Evolutionary conservation across 1,139 yeast genomes (phyloP).

Genomic region (Chernovozyma aurita): DNA sequence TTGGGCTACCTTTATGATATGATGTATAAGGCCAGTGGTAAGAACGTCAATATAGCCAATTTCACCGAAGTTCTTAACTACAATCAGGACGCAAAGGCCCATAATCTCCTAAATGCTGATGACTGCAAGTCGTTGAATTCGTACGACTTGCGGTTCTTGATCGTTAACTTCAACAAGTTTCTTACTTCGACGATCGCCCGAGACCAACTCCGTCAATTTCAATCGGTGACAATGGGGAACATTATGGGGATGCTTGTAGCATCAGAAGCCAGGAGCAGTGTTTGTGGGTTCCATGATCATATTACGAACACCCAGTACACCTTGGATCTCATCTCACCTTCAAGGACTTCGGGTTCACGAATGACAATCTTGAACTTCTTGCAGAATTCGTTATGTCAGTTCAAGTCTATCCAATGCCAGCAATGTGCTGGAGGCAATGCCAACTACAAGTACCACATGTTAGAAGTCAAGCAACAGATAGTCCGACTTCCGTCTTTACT

Average conservation of each 20-base stretch:
- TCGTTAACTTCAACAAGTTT: conserved; percentile 58
- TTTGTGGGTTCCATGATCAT: conserved; percentile 6
- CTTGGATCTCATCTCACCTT: conserved; percentile 2
- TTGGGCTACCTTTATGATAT: conserved; percentile 87
- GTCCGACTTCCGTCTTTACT: conserved; percentile 62
- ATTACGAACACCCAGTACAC: conserved; percentile 1
- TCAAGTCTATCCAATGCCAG: conserved; percentile 14
- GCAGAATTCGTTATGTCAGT: conserved; percentile 14
- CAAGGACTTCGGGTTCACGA: background rate
- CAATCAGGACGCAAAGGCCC: conserved; percentile 39
- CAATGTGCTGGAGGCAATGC: conserved; percentile 12
- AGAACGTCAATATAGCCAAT: conserved; percentile 67
- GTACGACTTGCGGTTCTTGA: conserved; percentile 32
- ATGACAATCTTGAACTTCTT: background rate
- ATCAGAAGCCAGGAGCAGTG: conserved; percentile 4
- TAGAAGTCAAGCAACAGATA: conserved; percentile 49
- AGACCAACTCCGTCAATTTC: background rate
- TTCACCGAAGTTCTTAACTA: conserved; percentile 50
- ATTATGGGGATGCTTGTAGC: background rate
- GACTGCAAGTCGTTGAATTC: conserved; percentile 36
- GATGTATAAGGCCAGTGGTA: conserved; percentile 78
- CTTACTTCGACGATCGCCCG: conserved; percentile 15
- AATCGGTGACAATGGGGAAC: background rate
- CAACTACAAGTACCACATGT: conserved; percentile 30
- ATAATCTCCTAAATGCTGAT: conserved; percentile 52